Evolutionary conservation across 2,329 filamentous ascomycete species (phyloP).

Genomic region (Talaromyces sp.): DNA sequence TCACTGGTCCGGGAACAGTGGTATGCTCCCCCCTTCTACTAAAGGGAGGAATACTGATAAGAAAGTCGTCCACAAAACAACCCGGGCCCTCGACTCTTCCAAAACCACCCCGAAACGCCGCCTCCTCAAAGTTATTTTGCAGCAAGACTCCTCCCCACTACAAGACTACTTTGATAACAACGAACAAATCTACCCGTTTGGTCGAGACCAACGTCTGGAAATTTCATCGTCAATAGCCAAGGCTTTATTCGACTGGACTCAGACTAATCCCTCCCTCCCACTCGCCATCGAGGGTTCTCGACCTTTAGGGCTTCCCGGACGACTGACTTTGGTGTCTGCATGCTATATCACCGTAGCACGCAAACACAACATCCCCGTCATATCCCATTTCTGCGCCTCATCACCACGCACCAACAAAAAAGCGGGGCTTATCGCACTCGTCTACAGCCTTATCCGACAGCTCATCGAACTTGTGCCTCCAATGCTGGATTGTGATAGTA

Average conservation of each 20-base stretch:
- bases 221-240: constrained; percentile 28
- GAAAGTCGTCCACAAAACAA: background rate
- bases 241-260: constrained; percentile 37
- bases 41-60: background rate
- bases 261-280: constrained; percentile 34
- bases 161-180: constrained; percentile 38
- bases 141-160: constrained; percentile 35
- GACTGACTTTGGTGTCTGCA: constrained; percentile 35
- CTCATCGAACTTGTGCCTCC: constrained; percentile 39
- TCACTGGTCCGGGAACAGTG: background rate
- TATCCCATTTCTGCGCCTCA: constrained; percentile 40
- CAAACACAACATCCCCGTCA: constrained; percentile 32
- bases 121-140: constrained; percentile 11
- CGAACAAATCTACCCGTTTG: constrained; percentile 35
- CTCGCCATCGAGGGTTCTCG: constrained; percentile 33
- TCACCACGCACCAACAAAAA: constrained; percentile 25
- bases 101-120: constrained; percentile 17
- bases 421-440: constrained; percentile 36
- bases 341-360: constrained; percentile 36
- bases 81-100: background rate
- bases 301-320: constrained; percentile 28
- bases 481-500: constrained; percentile 36
- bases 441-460: constrained; percentile 42
- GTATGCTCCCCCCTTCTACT: constrained; percentile 1
- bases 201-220: constrained; percentile 31